Base-by-base conservation (phyloP, 140 eudicot genomes). In the Anethum foeniculum region DNA sequence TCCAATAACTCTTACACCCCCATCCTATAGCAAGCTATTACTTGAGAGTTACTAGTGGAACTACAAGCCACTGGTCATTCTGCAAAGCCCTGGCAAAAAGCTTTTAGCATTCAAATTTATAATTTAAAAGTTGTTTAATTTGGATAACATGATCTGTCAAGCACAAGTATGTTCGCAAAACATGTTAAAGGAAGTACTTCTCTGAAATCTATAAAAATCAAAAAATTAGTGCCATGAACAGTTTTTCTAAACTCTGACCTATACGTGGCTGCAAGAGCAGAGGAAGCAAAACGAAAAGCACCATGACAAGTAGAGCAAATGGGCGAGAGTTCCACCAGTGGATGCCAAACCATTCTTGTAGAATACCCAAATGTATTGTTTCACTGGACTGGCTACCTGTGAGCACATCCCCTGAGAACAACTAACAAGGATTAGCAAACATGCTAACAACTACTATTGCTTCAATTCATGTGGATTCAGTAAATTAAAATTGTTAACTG, bases 311-410 rank as follows among this genome's bases (percentile, higher is more conserved):
- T 21, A 95, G 88, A 1, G 99, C 82, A 56, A 41, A 91, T 39
- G 95, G 88, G 4, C 99, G 97, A 0, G 97, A 82, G 81, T 81
- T 92, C 99, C 99, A 92, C 97, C 97, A 95, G 46, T 95, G 96
- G 83, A 86, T 83, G 65, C 98, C 99, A 77, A 95, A 95, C 88
- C 97, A 92, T 88, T 93, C 97, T 84, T 95, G 99, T 71, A 95
- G 83, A 71, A 93, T 69, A 62, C 99, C 99, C 76, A 88, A 86
- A 84, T 95, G 99, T 82, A 92, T 25, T 21, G 84, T 83, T 79
- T 90, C 97, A 6, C 83, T 94, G 12, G 97, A 88, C 80, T 89
- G 84, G 41, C 71, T 77, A 76, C 99, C 99, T 11, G 97, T 81
- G 46, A 95, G 88, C 19, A 95, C 99, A 81, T 95, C 99, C 80